phyloP scores from a whole-genome alignment of 371 early-diverging fungal species.

The Massospora cicadina region DNA sequence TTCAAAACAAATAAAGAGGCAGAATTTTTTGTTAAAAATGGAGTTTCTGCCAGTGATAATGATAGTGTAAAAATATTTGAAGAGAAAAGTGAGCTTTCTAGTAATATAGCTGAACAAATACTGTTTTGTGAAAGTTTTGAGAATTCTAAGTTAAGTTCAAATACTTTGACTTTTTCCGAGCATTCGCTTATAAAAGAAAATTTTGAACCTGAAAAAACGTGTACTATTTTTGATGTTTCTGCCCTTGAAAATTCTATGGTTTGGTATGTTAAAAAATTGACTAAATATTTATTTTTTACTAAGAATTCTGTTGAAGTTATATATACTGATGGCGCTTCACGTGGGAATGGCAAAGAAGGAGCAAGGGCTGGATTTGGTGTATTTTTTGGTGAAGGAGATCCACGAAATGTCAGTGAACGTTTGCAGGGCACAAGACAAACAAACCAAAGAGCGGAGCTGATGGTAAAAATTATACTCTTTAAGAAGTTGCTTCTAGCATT shows the following conservation, averaged over 20 bases:
- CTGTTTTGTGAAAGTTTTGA: background rate
- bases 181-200: background rate
- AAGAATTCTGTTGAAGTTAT: constrained; percentile 16
- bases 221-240: background rate
- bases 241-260: background rate
- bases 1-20: constrained; percentile 6
- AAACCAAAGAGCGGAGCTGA: constrained; percentile 74
- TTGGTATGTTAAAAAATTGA: background rate
- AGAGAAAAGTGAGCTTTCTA: background rate
- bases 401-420: constrained; percentile 49
- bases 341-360: constrained; percentile 34
- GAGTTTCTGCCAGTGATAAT: background rate
- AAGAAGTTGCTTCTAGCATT: background rate
- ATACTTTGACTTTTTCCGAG: background rate
- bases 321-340: constrained; percentile 68
- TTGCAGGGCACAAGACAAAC: constrained; percentile 44
- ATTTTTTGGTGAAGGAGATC: constrained; percentile 54
- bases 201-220: background rate
- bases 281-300: constrained; percentile 3
- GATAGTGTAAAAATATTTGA: background rate
- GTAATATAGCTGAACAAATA: background rate
- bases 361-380: constrained; percentile 69
- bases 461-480: constrained; percentile 19
- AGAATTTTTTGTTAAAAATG: background rate
- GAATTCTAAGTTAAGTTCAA: background rate